Base-by-base conservation (phyloP, 768 basidiomycete species). In the Chiua virens region DNA sequence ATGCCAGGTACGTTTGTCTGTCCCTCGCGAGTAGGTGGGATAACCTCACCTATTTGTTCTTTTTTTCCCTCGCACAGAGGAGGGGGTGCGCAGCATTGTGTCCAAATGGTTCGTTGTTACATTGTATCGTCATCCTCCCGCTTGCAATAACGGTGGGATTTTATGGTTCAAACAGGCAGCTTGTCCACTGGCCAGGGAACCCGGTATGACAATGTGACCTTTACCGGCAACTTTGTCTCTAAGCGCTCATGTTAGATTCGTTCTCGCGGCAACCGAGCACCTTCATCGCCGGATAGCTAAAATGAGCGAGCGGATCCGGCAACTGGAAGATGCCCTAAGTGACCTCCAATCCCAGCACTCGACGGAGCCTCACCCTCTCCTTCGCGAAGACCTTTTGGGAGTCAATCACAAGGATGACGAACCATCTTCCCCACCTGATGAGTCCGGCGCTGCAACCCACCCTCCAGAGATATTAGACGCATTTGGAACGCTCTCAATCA, bases 181-280 rank as follows among this genome's bases (percentile, higher is more conserved):
- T 72, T 89, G n/a, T 79, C 86, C 0, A 88, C 87, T n/a, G 87
- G 87, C 13, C 84, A 89, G 67, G 86, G 86, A 52, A 87, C 86
- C 48, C 78, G 88, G 85, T 82, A 63, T 10, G 64, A 58, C 52
- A 49, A 28, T 38, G 20, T 47, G 2, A 11, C 35, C 41, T 44
- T 49, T 50, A 22, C 38, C 37, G 48, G 49, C 47, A 37, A 40
- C 47, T 25, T 42, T 15, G 9, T 36, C 34, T 40, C 32, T 53
- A 56, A 60, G 55, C 45, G 45, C 40, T 37, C 42, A 30, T 42
- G 38, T 37, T 37, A 78, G 77, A 2, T 82, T 82, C 53, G 82
- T 85, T 15, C 71, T 85, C 35, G 83, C 83, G 5, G 83, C 80
- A 10, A 85, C 83, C 7, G 83, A 83, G 60, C 84, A 85, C 44